Base-by-base conservation (phyloP, 306 rosid genomes). In the Cicer cuneatum region DNA sequence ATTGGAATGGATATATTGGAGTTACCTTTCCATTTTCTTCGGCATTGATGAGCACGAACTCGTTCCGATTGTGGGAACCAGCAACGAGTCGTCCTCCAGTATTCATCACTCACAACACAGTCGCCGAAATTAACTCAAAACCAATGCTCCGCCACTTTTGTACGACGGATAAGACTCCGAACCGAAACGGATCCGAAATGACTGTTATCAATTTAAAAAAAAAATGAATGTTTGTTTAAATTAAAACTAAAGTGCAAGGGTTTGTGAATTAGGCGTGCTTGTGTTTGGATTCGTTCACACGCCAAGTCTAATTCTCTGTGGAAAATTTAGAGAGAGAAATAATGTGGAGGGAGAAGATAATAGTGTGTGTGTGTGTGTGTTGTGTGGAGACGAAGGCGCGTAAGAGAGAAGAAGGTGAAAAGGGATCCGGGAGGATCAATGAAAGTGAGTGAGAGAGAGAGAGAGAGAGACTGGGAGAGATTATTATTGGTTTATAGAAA, bases 11-110 rank as follows among this genome's bases (percentile, higher is more conserved):
- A 58, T 6, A 24, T 24, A 1, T 18, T 51, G 7, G n/a, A 12
- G 72, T 84, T 72, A 92, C 96, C 85, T 91, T 80, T 56, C 58
- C 85, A 81, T 46, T 82, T 45, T 91, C 97, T 14, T 89, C 95
- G 5, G 95, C 95, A 89, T 89, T 89, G 88, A 89, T 91, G 48
- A 87, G 86, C 29, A 89, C 83, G 73, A 89, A 88, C 90, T 92
- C 97, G 53, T 89, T 87, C 82, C 97, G 77, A 76, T 88, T 89
- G 41, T 92, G 96, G 62, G 97, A 92, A 76, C 97, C 96, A 72
- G 97, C 90, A 65, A 92, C 77, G 77, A 92, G 96, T 59, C 90
- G 70, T 66, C 97, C 97, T 48, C 87, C 80, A 1, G 96, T 89
- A 29, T 86, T 61, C 97, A 91, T 91, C 59, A 41, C 75, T 80